phyloP scores from a whole-genome alignment of 805 yeast species.

The Lipomyces kockii region DNA sequence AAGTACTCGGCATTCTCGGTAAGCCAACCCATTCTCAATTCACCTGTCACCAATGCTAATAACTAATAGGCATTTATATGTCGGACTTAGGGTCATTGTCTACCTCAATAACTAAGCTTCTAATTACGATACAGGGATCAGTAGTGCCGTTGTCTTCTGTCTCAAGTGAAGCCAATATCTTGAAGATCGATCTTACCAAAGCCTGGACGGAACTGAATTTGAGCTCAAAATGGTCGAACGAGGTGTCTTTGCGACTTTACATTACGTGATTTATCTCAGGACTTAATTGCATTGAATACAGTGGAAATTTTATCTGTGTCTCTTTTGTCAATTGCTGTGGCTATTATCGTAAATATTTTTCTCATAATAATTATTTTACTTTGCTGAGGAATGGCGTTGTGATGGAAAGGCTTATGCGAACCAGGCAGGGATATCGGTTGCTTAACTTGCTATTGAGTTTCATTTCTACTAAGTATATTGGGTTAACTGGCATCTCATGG shows the following conservation, averaged over 20 bases:
- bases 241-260: constrained; percentile 28
- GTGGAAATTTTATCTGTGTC: too few species aligned
- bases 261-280: constrained; percentile 11
- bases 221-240: constrained; percentile 31
- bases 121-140: constrained; percentile 33
- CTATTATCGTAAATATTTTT: too few species aligned
- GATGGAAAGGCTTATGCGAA: background rate
- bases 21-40: background rate
- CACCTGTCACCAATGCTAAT: background rate
- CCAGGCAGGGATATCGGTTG: background rate
- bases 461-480: background rate
- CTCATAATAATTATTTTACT: background rate
- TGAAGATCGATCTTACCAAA: constrained; percentile 25
- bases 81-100: background rate
- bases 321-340: too few species aligned
- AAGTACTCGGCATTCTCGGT: constrained; percentile 30
- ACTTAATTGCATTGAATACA: too few species aligned
- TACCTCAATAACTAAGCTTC: constrained; percentile 13
- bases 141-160: constrained; percentile 31
- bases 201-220: constrained; percentile 32
- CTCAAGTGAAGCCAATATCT: constrained; percentile 22
- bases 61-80: background rate
- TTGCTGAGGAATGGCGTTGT: background rate
- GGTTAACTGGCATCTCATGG: background rate
- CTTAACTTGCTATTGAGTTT: background rate